Base-by-base conservation (phyloP, 257 asterid species). In the Dorcoceras hygrometricum region DNA sequence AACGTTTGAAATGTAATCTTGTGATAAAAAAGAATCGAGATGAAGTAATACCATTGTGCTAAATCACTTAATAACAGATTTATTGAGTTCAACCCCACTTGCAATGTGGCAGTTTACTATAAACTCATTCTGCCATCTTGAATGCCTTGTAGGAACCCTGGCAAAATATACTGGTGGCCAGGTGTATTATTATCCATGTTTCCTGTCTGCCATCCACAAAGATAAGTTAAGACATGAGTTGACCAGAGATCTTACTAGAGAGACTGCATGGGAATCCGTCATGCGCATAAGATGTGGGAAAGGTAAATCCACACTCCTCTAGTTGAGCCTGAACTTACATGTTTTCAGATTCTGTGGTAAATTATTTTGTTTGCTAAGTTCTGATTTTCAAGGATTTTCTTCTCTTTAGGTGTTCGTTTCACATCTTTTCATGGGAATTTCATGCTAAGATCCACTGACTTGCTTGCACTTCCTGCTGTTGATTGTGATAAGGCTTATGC, bases 191-290 rank as follows among this genome's bases (percentile, higher is more conserved):
- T 95, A 91, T 79, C 99, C 95, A 66, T 78, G 85, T 80, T 95
- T 95, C 83, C 89, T 72, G 65, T 78, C 96, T 23, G 66, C 78
- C 71, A 23, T 75, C 72, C 97, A 92, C 72, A 70, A 77, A 80
- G 96, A 95, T 59, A 95, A 83, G 78, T 80, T 95, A 78, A 77
- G 68, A 68, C 96, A 95, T 68, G 99, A 91, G 79, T 81, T 95
- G 65, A 68, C 82, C 75, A 84, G 99, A 82, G 99, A 95, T 82
- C 95, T 95, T 65, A 95, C 95, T 29, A 81, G 98, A 73, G 98
- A 91, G 79, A 95, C 97, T 71, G 99, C 98, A 2, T 95, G 99
- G 99, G 99, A 95, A 80, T 81, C 98, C 18, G 99, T 95, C 73
- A 82, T 95, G 96, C 89, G 99, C 46, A 89, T 95, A 80, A 81